Base-by-base conservation (phyloP, 371 early-diverging fungal genomes). In the Vairimorpha ceranae region DNA sequence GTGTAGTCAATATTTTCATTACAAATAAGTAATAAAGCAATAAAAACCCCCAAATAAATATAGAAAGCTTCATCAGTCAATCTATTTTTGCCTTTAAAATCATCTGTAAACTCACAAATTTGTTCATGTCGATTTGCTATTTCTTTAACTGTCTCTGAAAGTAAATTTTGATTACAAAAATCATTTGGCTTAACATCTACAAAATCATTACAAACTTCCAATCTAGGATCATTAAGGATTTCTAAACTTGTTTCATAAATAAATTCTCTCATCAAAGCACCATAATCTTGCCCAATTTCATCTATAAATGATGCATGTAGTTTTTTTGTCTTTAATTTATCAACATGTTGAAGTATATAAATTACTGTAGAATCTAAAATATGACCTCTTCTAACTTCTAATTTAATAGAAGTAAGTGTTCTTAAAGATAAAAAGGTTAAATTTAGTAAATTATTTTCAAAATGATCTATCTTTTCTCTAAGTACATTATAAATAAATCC, bases 221-320 rank as follows among this genome's bases (percentile, higher is more conserved):
- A 7, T 60, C 70, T 59, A 14, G 8, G 0, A 66, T 77, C 77
- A 15, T 60, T 61, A 27, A 60, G 30, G 1, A 77, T 33, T 41
- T 77, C 67, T 8, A 51, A 21, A 43, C 27, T 27, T 33, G 46
- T 29, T 23, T 54, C 27, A 65, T 77, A 65, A 35, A 77, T 59
- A 61, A 54, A 77, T 32, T 77, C 77, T 25, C 67, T 43, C 33
- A 33, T 25, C 21, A 77, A n/a, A 14, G 66, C 73, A 19, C 77
- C 77, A 35, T 74, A 64, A 59, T 77, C 77, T 45, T 69, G 74
- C 12, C 77, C 77, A n/a, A 73, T 67, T 65, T 77, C 77, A 38
- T 74, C 36, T 56, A 21, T 33, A 65, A 77, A 73, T 12, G 10
- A 33, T 15, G 73, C 38, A 32, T 8, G 2, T 15, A 77, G 23